These are phyloP conservation scores for Delonix regia DNA, from an alignment of 306 rosid genomes.

Conservation along the genomic window DNA sequence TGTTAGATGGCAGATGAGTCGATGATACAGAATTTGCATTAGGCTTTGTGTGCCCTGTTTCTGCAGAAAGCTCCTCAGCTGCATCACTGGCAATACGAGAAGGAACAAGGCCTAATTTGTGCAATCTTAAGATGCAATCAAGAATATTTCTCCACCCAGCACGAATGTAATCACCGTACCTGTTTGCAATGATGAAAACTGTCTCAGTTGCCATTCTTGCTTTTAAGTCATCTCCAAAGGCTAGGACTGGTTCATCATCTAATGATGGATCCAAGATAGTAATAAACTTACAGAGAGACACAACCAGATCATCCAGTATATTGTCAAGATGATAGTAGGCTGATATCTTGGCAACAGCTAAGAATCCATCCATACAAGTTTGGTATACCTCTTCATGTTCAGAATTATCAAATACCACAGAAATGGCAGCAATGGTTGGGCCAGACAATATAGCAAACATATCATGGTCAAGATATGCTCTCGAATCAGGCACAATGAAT, in stretches of 20 bases:
- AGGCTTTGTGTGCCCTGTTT: conserved; percentile 66
- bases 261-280: conserved; percentile 74
- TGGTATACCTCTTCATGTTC: conserved; percentile 89
- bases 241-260: conserved; percentile 76
- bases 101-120: conserved; percentile 94
- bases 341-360: conserved; percentile 88
- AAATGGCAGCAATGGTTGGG: conserved; percentile 95
- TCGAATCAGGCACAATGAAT: conserved; percentile 82
- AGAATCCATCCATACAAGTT: conserved; percentile 91
- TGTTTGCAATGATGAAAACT: conserved; percentile 88
- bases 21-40: conserved; percentile 64
- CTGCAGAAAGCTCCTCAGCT: conserved; percentile 79
- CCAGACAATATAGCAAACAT: conserved; percentile 93
- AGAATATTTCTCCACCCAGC: conserved; percentile 95
- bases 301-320: conserved; percentile 90
- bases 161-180: conserved; percentile 86
- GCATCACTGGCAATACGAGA: conserved; percentile 86
- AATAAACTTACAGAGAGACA: conserved; percentile 90
- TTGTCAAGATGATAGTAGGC: conserved; percentile 94
- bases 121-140: conserved; percentile 83
- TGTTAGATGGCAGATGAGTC: conserved; percentile 61
- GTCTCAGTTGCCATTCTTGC: conserved; percentile 95
- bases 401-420: conserved; percentile 96
- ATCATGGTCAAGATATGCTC: conserved; percentile 87
- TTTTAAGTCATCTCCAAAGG: conserved; percentile 85